Evolutionary conservation across 1,284 basidiomycete genomes (phyloP).

Genomic region (Sporisorium exsertum): DNA sequence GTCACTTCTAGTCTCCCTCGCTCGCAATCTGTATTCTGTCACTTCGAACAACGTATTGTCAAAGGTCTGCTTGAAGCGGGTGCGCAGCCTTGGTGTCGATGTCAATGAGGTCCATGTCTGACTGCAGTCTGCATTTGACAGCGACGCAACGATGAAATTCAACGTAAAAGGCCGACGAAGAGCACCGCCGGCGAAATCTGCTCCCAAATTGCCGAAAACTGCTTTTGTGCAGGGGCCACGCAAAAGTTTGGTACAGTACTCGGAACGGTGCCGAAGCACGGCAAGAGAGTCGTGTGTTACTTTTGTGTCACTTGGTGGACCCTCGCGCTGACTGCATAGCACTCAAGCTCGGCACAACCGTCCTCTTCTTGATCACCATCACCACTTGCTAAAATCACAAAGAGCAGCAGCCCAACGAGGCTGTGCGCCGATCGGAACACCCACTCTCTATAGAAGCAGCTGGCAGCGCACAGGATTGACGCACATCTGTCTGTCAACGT

Average conservation of each 20-base stretch:
- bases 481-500: background rate
- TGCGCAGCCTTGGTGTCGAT: too few species aligned
- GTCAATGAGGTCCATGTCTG: too few species aligned
- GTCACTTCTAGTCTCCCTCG: background rate
- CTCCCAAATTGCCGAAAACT: background rate
- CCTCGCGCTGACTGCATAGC: background rate
- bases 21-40: slow-evolving; percentile 4
- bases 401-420: background rate
- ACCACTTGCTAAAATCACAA: background rate
- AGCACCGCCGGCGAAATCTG: background rate
- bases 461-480: background rate
- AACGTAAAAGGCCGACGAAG: background rate
- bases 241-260: background rate
- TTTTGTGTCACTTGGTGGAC: background rate
- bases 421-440: background rate
- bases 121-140: background rate
- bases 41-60: too few species aligned
- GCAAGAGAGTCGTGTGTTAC: background rate
- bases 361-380: background rate
- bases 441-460: background rate
- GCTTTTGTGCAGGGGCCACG: background rate
- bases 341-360: background rate
- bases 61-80: too few species aligned
- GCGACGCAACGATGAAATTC: too few species aligned
- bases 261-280: background rate